Evolutionary conservation across 768 basidiomycete genomes (phyloP), one percentile per base, ranked within the genome.

Genomic region (Ramaria rubella): DNA sequence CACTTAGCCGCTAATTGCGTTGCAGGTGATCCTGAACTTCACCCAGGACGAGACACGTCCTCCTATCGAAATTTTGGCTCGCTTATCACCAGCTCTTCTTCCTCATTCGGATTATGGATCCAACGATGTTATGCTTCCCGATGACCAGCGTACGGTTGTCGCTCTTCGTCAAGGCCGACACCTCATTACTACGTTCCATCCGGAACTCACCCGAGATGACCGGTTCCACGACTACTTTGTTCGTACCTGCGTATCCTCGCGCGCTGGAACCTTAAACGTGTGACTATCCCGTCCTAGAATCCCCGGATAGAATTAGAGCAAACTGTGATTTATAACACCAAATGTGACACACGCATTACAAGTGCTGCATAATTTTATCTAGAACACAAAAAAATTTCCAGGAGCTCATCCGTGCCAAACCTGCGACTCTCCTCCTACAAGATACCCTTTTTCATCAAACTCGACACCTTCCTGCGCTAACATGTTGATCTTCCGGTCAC

Each of bases 201-300:
- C 94, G 0, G 95, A 98, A 69, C 74, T 98, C 44, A 94, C 90
- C 23, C 76, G 78, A 56, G 95, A 98, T 65, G 71, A 80, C 57
- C 82, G 94, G 36, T 90, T 97, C 65, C 94, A 96, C 68, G 88
- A 95, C 59, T 95, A 89, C 68, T 97, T 95, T 65, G 76, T 95
- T 40, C 76, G 75, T 54, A 78, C 84, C 63, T 92, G 88, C 63
- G 87, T 94, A 21, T 45, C 38, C 33, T 23, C 11, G 21, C 11
- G 9, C n/a, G 45, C 45, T 48, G 12, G 12, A 23, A 21, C n/a
- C n/a, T n/a, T n/a, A n/a, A n/a, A n/a, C n/a, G n/a, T n/a, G 19
- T 40, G 40, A 23, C n/a, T 43, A 43, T 43, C 40, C 23, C 23
- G n/a, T 43, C 40, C 23, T 43, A 43, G 23, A n/a, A 43, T n/a